phyloP scores from a whole-genome alignment of 2,329 filamentous ascomycete species.

The Aureobasidium namibiae region DNA sequence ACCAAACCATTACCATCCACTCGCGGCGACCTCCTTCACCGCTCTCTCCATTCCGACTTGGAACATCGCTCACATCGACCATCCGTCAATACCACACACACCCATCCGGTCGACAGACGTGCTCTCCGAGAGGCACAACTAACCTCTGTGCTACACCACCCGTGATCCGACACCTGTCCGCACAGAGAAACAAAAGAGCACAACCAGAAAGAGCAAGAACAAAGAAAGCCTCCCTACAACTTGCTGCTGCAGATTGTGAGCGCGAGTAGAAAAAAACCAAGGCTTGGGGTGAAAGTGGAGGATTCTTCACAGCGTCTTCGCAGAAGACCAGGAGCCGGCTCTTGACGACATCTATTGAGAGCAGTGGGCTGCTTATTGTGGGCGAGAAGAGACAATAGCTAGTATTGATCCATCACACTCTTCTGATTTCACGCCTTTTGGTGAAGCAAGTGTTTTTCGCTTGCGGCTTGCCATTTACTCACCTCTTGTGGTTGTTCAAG shows the following conservation, averaged over 20 bases:
- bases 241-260: not conserved
- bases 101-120: not conserved
- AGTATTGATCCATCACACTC: slow-evolving; percentile 41
- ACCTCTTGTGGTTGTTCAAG: slow-evolving; percentile 10
- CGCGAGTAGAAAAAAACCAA: slow-evolving; percentile 6
- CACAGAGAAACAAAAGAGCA: not conserved
- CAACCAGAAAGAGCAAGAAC: not conserved
- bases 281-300: slow-evolving; percentile 5
- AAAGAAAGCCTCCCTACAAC: not conserved
- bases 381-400: slow-evolving; percentile 31
- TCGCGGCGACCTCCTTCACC: not conserved
- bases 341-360: not conserved
- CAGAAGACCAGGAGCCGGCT: not conserved
- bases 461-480: slow-evolving; percentile 11
- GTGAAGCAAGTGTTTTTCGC: slow-evolving; percentile 8
- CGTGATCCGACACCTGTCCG: not conserved
- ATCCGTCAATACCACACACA: not conserved
- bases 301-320: slow-evolving; percentile 3
- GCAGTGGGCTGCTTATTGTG: slow-evolving; percentile 10
- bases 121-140: not conserved
- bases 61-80: not conserved
- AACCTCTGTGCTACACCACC: not conserved
- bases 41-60: not conserved
- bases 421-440: slow-evolving; percentile 10
- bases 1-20: not conserved